phyloP scores from a whole-genome alignment of 2,329 filamentous ascomycete species.

The Colletotrichum australisinense region DNA sequence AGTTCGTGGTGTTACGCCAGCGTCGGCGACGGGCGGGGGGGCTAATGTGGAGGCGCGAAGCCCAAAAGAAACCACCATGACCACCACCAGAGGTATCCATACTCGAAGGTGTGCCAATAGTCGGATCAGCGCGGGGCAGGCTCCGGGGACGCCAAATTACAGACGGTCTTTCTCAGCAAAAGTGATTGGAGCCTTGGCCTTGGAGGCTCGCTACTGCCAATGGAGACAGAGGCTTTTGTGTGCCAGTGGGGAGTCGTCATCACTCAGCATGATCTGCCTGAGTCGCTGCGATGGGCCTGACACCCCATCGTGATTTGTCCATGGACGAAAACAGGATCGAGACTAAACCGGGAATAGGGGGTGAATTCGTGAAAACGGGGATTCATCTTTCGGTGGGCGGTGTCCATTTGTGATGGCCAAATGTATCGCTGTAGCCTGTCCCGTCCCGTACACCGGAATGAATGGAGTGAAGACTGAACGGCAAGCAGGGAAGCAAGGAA shows the following conservation, averaged over 20 bases:
- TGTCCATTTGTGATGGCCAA: not conserved
- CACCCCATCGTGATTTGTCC: not conserved
- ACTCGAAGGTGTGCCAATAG: not conserved
- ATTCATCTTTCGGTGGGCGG: not conserved
- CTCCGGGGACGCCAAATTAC: not conserved
- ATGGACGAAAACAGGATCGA: not conserved
- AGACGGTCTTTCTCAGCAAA: not conserved
- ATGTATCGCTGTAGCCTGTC: not conserved
- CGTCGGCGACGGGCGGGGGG: not conserved
- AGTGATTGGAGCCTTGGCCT: not conserved
- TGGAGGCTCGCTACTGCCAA: not conserved
- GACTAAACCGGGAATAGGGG: slow-evolving; percentile 8
- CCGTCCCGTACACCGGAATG: not conserved
- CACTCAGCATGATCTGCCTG: slow-evolving; percentile 6
- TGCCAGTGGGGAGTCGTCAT: slow-evolving; percentile 5
- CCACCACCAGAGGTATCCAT: too few species aligned
- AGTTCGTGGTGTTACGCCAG: not conserved
- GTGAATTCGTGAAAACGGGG: slow-evolving; percentile 1
- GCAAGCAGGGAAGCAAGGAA: slow-evolving; percentile 6
- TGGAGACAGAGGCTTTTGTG: not conserved
- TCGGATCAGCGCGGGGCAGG: slow-evolving; percentile 12
- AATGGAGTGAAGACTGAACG: not conserved
- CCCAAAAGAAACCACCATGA: not conserved
- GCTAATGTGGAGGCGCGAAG: not conserved
- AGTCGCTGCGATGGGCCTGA: not conserved